phyloP scores from a whole-genome alignment of 768 basidiomycete genomes.

The Epithele typhae region DNA sequence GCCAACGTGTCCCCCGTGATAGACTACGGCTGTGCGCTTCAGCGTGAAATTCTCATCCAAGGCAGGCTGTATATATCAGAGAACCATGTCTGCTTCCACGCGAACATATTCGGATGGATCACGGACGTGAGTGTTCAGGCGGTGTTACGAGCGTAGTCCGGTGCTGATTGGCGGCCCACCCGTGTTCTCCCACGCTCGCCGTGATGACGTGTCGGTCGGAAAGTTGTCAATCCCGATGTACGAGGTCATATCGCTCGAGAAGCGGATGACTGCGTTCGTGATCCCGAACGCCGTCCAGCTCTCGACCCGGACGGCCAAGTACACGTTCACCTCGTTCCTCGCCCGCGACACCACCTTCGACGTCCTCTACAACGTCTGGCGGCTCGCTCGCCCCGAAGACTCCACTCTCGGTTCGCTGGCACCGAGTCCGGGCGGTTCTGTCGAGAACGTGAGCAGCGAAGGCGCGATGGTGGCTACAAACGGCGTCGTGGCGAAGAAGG shows the following conservation, averaged over 20 bases:
- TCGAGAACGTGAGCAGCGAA: conserved; percentile 15
- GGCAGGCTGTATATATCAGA: conserved; percentile 96
- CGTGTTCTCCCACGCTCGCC: neutral
- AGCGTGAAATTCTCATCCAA: conserved; percentile 95
- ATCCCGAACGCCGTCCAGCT: conserved; percentile 96
- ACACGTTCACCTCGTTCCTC: conserved; percentile 95
- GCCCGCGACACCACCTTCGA: conserved; percentile 95
- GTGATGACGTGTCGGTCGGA: conserved; percentile 1
- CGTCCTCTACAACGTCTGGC: conserved; percentile 95
- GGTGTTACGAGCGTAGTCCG: neutral
- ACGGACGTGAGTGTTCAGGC: conserved; percentile 67
- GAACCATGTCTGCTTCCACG: conserved; percentile 99
- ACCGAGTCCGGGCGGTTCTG: conserved; percentile 20
- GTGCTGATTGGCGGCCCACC: too few species aligned
- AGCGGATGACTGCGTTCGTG: conserved; percentile 96
- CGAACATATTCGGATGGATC: conserved; percentile 99
- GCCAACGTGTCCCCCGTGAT: conserved; percentile 2
- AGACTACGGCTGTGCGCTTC: conserved; percentile 98
- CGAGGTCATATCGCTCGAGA: conserved; percentile 84
- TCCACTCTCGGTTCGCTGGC: conserved; percentile 19
- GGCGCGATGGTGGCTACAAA: conserved; percentile 2
- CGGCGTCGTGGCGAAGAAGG: conserved; percentile 14
- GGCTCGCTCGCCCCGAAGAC: conserved; percentile 75
- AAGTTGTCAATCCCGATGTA: conserved; percentile 86
- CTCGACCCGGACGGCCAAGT: conserved; percentile 76